Conservation (phyloP, 768 basidiomycete species). For the Auricularia heimuer region DNA sequence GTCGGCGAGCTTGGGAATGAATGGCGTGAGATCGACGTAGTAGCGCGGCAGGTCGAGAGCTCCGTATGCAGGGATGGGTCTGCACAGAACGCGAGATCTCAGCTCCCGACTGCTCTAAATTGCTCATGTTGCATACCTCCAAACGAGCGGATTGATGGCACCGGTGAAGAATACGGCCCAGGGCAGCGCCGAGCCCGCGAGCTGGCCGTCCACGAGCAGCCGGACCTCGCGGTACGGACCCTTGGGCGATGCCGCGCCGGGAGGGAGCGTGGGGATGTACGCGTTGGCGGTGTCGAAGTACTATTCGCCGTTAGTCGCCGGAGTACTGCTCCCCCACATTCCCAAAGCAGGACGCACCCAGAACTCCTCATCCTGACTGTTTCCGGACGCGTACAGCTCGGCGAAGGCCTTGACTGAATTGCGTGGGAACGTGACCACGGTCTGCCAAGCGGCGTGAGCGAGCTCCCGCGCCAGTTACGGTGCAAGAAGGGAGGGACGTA, state of each 20-base stretch:
- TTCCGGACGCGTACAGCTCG: conserved; percentile 63
- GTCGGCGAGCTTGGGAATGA: conserved; percentile 59
- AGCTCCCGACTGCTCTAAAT: neutral
- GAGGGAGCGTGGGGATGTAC: conserved; percentile 46
- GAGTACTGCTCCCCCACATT: conserved; percentile 1
- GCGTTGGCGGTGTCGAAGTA: conserved; percentile 59
- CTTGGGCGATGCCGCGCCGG: conserved; percentile 34
- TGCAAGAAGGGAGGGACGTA: conserved; percentile 17
- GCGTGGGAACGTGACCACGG: conserved; percentile 57
- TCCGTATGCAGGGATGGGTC: conserved; percentile 68
- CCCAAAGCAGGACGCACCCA: conserved; percentile 41
- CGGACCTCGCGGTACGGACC: conserved; percentile 58
- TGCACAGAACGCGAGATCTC: conserved; percentile 12
- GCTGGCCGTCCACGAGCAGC: conserved; percentile 42
- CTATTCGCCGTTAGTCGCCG: conserved; percentile 22
- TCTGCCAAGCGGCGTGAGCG: conserved; percentile 23
- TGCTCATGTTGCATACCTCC: conserved; percentile 40
- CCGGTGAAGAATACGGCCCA: conserved; percentile 63
- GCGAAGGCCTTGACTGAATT: conserved; percentile 60
- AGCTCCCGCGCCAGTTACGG: neutral
- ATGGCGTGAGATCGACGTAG: conserved; percentile 68
- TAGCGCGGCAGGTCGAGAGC: conserved; percentile 72
- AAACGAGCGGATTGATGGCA: conserved; percentile 25
- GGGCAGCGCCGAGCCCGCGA: conserved; percentile 51
- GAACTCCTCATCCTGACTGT: conserved; percentile 54